These are phyloP conservation scores for Ogataea sp. DNA, from an alignment of 805 yeast species.

Conservation along the genomic window DNA sequence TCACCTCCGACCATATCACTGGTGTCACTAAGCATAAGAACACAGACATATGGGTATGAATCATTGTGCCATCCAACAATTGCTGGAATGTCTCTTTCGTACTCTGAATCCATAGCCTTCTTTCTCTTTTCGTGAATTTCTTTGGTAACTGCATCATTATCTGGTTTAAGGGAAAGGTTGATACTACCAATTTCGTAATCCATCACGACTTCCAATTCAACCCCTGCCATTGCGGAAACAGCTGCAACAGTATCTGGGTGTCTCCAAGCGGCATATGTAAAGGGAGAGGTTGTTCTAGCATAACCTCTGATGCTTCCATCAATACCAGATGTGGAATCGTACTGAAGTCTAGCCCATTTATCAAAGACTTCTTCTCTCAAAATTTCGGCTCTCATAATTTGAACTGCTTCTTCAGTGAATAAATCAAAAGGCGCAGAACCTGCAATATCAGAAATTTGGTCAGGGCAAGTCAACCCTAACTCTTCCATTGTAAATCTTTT, in stretches of 20 bases:
- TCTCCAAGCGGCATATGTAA: slow-evolving; percentile 49
- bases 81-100: slow-evolving; percentile 36
- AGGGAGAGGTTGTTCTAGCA: slow-evolving; percentile 38
- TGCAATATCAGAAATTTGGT: slow-evolving; percentile 46
- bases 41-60: slow-evolving; percentile 59
- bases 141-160: slow-evolving; percentile 26
- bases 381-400: slow-evolving; percentile 49
- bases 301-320: slow-evolving; percentile 46
- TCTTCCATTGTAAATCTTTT: slow-evolving; percentile 40
- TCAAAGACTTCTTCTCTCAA: slow-evolving; percentile 37
- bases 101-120: slow-evolving; percentile 13
- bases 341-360: slow-evolving; percentile 34
- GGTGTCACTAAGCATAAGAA: slow-evolving; percentile 54
- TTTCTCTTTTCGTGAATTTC: slow-evolving; percentile 14
- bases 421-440: slow-evolving; percentile 54
- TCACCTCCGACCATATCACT: slow-evolving; percentile 54
- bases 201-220: slow-evolving; percentile 42
- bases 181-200: slow-evolving; percentile 51
- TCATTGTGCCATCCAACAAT: slow-evolving; percentile 59
- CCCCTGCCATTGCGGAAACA: slow-evolving; percentile 50
- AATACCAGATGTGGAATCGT: slow-evolving; percentile 38
- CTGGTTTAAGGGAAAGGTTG: slow-evolving; percentile 39
- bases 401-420: slow-evolving; percentile 52
- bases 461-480: slow-evolving; percentile 34
- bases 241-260: slow-evolving; percentile 49